These are phyloP conservation scores for Metschnikowia reukaufii DNA, from an alignment of 805 yeast genomes.

Conservation along the genomic window DNA sequence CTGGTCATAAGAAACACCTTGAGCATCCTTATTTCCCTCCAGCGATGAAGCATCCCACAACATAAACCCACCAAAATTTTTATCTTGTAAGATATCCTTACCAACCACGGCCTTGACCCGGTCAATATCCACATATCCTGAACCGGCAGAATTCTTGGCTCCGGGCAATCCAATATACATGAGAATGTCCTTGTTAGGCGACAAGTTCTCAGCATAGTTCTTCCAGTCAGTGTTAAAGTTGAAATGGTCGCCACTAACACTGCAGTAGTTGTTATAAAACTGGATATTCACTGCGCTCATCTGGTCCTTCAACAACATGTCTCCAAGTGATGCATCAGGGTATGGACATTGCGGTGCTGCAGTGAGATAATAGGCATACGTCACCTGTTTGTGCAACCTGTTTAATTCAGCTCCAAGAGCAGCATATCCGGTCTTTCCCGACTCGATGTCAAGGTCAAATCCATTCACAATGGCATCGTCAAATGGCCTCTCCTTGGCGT, in stretches of 20 bases:
- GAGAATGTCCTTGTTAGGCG: conserved; percentile 71
- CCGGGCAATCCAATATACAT: conserved; percentile 73
- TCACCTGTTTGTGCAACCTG: conserved; percentile 5
- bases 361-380: conserved; percentile 22
- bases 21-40: conserved; percentile 39
- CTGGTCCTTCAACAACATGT: conserved; percentile 46
- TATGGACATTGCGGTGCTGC: conserved; percentile 94
- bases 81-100: conserved; percentile 11
- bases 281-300: conserved; percentile 83
- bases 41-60: conserved; percentile 82
- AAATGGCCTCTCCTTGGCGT: conserved; percentile 24
- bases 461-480: conserved; percentile 69
- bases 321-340: conserved; percentile 63
- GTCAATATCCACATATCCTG: conserved; percentile 48
- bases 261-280: conserved; percentile 83
- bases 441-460: conserved; percentile 65
- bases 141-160: conserved; percentile 48
- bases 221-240: conserved; percentile 67
- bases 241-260: conserved; percentile 42
- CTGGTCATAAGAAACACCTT: conserved; percentile 13
- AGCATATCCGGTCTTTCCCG: conserved; percentile 2
- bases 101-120: conserved; percentile 22
- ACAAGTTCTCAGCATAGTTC: conserved; percentile 52
- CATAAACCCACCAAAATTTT: conserved; percentile 65
- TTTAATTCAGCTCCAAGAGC: conserved; percentile 41